Conservation (phyloP, 208 protist genomes). For the Leishmania guyanensis region DNA sequence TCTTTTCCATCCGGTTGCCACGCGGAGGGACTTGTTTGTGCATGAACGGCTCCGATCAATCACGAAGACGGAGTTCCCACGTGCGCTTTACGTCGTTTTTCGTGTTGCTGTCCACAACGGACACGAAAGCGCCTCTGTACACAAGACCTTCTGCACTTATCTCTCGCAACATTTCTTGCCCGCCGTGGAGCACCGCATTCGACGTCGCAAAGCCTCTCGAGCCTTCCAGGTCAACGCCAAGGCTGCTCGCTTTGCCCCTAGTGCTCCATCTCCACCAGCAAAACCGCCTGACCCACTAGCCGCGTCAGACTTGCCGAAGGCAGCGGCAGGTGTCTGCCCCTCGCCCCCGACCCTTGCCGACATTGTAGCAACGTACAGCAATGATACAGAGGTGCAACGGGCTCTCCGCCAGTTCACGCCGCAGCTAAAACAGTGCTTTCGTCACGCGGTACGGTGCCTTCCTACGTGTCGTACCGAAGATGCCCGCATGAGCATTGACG, state of each 20-base stretch:
- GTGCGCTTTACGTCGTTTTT: constrained; percentile 18
- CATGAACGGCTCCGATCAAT: constrained; percentile 30
- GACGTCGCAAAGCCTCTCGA: background rate
- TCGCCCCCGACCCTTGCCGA: background rate
- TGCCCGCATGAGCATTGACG: constrained; percentile 46
- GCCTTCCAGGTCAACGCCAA: background rate
- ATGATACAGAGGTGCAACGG: constrained; percentile 29
- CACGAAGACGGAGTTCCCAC: constrained; percentile 13
- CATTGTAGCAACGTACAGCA: constrained; percentile 10
- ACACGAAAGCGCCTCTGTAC: background rate
- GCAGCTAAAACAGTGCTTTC: constrained; percentile 49
- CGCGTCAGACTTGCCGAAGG: background rate
- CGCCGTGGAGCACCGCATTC: constrained; percentile 19
- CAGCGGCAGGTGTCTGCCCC: background rate
- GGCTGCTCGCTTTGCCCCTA: background rate
- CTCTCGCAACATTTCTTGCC: constrained; percentile 33
- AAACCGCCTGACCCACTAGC: background rate
- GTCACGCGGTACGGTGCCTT: constrained; percentile 17
- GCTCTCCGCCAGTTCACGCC: constrained; percentile 39
- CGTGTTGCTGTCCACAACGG: background rate
- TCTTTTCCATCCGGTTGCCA: background rate
- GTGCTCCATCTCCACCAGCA: background rate
- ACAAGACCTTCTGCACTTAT: constrained; percentile 3
- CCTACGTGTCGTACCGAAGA: constrained; percentile 2
- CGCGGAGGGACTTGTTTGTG: constrained; percentile 33